Conservation (phyloP, 148 eudicot species). For the Diospyros kaki region DNA sequence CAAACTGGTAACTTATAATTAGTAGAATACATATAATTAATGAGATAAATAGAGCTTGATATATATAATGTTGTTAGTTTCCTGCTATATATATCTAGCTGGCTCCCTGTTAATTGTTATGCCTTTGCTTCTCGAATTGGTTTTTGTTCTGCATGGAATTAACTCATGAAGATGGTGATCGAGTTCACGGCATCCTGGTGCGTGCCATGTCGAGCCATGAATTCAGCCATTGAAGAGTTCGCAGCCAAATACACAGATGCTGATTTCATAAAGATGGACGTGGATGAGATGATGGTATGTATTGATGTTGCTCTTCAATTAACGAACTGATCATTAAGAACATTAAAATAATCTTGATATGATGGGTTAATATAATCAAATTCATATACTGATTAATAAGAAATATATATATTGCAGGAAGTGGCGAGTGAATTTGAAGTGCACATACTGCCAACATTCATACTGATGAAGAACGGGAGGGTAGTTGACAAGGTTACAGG, state of each 20-base stretch:
- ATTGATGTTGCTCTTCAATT: background rate
- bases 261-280: slow-evolving; percentile 80
- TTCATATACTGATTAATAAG: too few relatives aligned
- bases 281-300: slow-evolving; percentile 74
- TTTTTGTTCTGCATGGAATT: background rate
- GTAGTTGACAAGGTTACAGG: slow-evolving; percentile 47
- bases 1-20: slow-evolving; percentile 41
- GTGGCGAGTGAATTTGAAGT: slow-evolving; percentile 44
- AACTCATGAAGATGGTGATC: slow-evolving; percentile 44
- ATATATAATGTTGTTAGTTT: background rate
- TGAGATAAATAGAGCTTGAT: background rate
- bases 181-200: slow-evolving; percentile 91
- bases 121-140: background rate
- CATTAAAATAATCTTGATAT: too few relatives aligned
- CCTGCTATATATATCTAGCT: background rate
- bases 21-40: background rate
- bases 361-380: too few relatives aligned
- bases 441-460: slow-evolving; percentile 49
- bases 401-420: slow-evolving; percentile 23
- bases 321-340: background rate
- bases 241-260: slow-evolving; percentile 57
- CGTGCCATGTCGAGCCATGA: slow-evolving; percentile 61
- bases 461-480: slow-evolving; percentile 46
- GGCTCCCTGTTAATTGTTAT: background rate
- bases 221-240: slow-evolving; percentile 51